phyloP scores from a whole-genome alignment of 441 rosid species.

The Euphorbia corollata region DNA sequence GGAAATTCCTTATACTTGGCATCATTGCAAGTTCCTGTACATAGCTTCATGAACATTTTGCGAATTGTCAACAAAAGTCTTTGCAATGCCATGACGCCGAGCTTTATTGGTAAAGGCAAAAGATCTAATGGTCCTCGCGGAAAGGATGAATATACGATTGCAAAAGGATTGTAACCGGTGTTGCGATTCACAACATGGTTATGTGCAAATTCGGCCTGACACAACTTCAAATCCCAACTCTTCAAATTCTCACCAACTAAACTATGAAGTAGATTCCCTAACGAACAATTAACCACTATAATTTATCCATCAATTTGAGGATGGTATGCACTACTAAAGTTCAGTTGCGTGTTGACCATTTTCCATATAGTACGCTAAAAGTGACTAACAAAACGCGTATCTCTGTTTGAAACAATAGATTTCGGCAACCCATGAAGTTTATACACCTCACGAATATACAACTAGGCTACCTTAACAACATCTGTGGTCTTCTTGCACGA shows the following conservation, averaged over 20 bases:
- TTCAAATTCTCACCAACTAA: too few species aligned
- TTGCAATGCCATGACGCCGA: not conserved
- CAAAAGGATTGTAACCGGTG: not conserved
- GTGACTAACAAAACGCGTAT: not conserved
- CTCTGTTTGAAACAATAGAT: not conserved
- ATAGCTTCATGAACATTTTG: not conserved
- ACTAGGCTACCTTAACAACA: not conserved
- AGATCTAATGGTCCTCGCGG: not conserved
- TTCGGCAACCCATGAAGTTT: not conserved
- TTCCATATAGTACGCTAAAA: not conserved
- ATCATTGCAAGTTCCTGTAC: not conserved
- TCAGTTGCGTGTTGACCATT: not conserved
- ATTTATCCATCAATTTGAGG: not conserved
- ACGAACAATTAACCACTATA: not conserved
- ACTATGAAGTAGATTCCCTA: not conserved
- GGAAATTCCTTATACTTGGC: too few species aligned
- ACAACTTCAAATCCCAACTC: not conserved
- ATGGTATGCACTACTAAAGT: not conserved
- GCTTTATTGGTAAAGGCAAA: not conserved
- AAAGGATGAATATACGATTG: not conserved
- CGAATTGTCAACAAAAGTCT: not conserved
- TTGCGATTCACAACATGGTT: not conserved
- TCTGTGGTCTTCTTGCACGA: not conserved
- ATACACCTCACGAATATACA: not conserved
- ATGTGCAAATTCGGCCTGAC: too few species aligned